A percentile compares a stretch with the other conserved stretches of the same genome.
Evolutionary conservation across 2,329 filamentous ascomycete species (phyloP).

Genomic region (Fusarium paranaense): DNA sequence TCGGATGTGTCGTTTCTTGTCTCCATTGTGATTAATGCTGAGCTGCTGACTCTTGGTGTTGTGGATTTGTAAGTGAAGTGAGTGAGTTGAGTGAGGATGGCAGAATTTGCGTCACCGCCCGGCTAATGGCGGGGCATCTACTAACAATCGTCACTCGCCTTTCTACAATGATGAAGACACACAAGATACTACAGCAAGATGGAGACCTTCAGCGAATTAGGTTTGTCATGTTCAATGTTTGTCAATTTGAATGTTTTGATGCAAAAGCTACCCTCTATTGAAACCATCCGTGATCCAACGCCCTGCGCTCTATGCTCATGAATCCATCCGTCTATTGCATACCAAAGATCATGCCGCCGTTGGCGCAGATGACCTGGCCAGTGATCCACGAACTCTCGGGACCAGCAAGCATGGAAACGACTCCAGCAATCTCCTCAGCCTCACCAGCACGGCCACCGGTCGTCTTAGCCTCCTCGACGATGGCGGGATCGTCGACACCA

Average conservation of each 20-base stretch:
- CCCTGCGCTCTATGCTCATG: slow-evolving; percentile 13
- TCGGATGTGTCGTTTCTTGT: slow-evolving; percentile 53
- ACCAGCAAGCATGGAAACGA: slow-evolving; percentile 42
- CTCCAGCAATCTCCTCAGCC: slow-evolving; percentile 41
- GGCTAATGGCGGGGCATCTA: slow-evolving; percentile 41
- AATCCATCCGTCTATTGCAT: slow-evolving; percentile 35
- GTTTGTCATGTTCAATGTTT: slow-evolving; percentile 1
- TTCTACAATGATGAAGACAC: neutral
- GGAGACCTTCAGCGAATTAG: no score
- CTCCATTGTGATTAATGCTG: slow-evolving; percentile 17
- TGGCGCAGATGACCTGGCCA: slow-evolving; percentile 45
- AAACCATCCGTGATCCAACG: slow-evolving; percentile 21
- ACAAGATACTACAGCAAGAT: neutral
- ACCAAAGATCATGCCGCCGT: slow-evolving; percentile 46
- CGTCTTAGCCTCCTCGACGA: slow-evolving; percentile 45
- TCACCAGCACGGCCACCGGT: slow-evolving; percentile 42
- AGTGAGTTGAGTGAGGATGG: slow-evolving; percentile 26
- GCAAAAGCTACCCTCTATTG: slow-evolving; percentile 21
- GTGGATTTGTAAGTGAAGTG: slow-evolving; percentile 38
- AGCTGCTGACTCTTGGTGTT: slow-evolving; percentile 1
- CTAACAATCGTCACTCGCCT: neutral
- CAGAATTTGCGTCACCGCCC: slow-evolving; percentile 47
- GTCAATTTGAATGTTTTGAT: slow-evolving; percentile 1
- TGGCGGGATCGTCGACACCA: slow-evolving; percentile 39
- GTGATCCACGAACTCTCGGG: slow-evolving; percentile 45